Evolutionary conservation across 768 basidiomycete genomes (phyloP), one percentile per base, ranked within the genome.

Genomic region (Chalciporus sphaerocephalus): DNA sequence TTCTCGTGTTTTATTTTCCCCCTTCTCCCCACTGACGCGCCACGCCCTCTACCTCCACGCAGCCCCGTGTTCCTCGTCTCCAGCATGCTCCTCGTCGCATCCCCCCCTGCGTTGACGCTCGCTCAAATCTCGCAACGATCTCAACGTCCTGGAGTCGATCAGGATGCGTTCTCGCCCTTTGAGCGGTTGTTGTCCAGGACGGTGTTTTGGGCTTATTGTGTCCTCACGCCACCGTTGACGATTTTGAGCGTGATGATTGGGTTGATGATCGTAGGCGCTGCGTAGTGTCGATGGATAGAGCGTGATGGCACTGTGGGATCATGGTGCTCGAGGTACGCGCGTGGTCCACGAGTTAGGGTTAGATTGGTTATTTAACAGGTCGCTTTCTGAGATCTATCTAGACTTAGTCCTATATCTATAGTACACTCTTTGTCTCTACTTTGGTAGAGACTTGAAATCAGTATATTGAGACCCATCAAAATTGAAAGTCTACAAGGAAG

Each of bases 171-270:
- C 10, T 62, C 59, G 1, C 51, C 61, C 0, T 97, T 98, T 60
- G 95, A 97, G 69, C 74, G 92, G 1, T 75, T 97, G 27, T 87
- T 96, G 62, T 85, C 83, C 48, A 78, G 89, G 42, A 97, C 94
- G 0, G 90, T 97, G 48, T 92, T 92, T 62, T 93, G 92, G 91
- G 77, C 85, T 2, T 97, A 95, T 60, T 92, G 89, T 54, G 68
- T 92, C 25, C 70, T 93, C 45, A 94, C 93, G 0, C 92, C 93
- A 2, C 87, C 89, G 2, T 74, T 85, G n/a, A 90, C 83, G 43
- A 81, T 92, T 44, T 57, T 72, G 15, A 85, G 83, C 57, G 87
- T 94, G 39, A 75, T 94, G 35, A 58, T 89, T 21, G 92, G 87
- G 1, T 65, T 95, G 34, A 46, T 81, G 40, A 58, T 88, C 10